A percentile compares a stretch with the other conserved stretches of the same genome.
Conservation (phyloP, 352 stramenopile species). For the Halophytophthora batemanensis region DNA sequence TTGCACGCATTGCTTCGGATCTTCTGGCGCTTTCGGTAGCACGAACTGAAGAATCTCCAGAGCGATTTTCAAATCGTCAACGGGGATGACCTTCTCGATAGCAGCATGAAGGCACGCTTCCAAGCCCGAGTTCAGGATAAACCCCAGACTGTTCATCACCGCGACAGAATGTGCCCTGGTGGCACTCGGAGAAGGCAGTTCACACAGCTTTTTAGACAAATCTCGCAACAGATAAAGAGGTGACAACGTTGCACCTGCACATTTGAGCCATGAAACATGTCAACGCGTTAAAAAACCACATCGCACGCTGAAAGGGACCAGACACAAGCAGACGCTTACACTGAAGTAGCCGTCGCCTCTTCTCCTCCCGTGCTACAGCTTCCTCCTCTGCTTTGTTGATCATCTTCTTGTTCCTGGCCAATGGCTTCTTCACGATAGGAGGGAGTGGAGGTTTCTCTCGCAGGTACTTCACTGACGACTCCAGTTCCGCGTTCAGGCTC, state of each 20-base stretch:
- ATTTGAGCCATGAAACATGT: constrained; percentile 1
- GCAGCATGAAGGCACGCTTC: constrained; percentile 43
- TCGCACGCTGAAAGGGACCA: not conserved
- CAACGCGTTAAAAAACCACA: not conserved
- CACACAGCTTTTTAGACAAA: constrained; percentile 30
- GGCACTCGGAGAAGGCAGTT: constrained; percentile 13
- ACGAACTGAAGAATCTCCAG: constrained; percentile 60
- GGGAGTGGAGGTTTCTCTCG: constrained; percentile 1
- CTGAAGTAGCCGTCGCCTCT: constrained; percentile 21
- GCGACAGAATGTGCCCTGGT: constrained; percentile 20
- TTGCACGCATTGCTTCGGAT: constrained; percentile 23
- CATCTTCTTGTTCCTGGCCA: not conserved
- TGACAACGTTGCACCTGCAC: constrained; percentile 33
- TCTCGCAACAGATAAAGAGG: constrained; percentile 45
- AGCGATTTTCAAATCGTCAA: constrained; percentile 35
- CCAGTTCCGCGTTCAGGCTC: constrained; percentile 40
- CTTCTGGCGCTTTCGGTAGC: constrained; percentile 28
- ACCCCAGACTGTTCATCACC: constrained; percentile 34
- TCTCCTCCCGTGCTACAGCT: constrained; percentile 3
- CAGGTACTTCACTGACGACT: constrained; percentile 18
- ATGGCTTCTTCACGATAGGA: constrained; percentile 5
- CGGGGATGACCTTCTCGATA: constrained; percentile 25
- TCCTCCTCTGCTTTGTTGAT: constrained; percentile 3
- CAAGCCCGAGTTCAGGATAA: constrained; percentile 40
- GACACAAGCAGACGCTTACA: constrained; percentile 18